Evolutionary conservation across 306 rosid species (phyloP).

Genomic region (Quercus wislizeni): DNA sequence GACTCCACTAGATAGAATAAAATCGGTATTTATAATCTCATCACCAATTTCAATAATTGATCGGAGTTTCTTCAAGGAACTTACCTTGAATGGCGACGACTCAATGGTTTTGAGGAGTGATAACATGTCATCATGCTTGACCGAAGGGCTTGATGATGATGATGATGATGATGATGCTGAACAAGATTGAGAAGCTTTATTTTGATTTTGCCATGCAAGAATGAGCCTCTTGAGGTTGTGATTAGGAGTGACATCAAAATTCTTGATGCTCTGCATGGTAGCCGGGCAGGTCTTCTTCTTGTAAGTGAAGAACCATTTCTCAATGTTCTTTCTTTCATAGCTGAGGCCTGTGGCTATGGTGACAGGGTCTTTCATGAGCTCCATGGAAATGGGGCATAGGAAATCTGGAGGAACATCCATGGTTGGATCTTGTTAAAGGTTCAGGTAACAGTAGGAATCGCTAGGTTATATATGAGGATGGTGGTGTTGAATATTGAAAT

Average conservation of each 20-base stretch:
- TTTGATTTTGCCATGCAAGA: slow-evolving; percentile 31
- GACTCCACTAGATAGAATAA: slow-evolving; percentile 29
- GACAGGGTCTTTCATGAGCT: slow-evolving; percentile 51
- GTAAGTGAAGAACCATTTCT: slow-evolving; percentile 52
- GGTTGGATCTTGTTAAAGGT: background rate
- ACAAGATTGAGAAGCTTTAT: background rate
- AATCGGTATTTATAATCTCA: slow-evolving; percentile 11
- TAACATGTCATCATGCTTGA: slow-evolving; percentile 20
- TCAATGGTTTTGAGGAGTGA: slow-evolving; percentile 32
- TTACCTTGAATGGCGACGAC: slow-evolving; percentile 55
- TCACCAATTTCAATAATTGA: slow-evolving; percentile 32
- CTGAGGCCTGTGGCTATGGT: slow-evolving; percentile 51
- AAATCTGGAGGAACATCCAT: slow-evolving; percentile 45
- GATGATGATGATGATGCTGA: background rate
- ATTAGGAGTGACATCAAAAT: slow-evolving; percentile 39
- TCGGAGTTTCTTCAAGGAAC: slow-evolving; percentile 40
- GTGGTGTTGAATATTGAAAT: background rate
- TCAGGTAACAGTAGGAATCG: too few species aligned
- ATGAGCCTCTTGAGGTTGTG: slow-evolving; percentile 56
- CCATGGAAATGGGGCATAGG: slow-evolving; percentile 55
- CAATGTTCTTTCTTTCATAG: slow-evolving; percentile 50
- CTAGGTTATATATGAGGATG: background rate
- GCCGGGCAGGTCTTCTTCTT: slow-evolving; percentile 56
- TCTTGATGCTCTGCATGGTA: slow-evolving; percentile 38
- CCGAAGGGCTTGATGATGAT: background rate